phyloP scores from a whole-genome alignment of 2,329 filamentous ascomycete genomes.

The Neopestalotiopsis sp. region DNA sequence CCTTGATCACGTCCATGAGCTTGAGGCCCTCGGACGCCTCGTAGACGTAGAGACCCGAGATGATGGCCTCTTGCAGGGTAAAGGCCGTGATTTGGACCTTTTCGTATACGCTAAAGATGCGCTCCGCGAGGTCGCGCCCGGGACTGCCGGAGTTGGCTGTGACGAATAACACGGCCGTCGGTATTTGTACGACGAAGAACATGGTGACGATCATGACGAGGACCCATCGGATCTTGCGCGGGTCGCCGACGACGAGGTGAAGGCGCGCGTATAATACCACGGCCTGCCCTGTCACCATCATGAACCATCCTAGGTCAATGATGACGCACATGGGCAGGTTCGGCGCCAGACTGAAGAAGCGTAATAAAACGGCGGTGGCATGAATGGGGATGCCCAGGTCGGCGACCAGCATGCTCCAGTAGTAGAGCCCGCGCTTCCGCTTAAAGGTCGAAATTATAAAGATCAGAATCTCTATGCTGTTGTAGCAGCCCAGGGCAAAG shows the following conservation, averaged over 20 bases:
- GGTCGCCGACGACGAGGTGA: conserved; percentile 60
- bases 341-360: conserved; percentile 24
- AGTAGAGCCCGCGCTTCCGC: conserved; percentile 44
- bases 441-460: conserved; percentile 43
- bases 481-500: conserved; percentile 24
- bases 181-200: conserved; percentile 56
- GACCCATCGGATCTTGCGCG: conserved; percentile 50
- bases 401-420: conserved; percentile 44
- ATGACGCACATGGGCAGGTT: conserved; percentile 22
- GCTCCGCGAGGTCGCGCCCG: neutral
- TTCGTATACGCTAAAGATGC: conserved; percentile 28
- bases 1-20: conserved; percentile 31
- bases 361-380: conserved; percentile 22
- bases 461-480: conserved; percentile 43
- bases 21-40: conserved; percentile 48
- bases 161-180: conserved; percentile 53
- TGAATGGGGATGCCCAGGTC: conserved; percentile 28
- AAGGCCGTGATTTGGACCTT: conserved; percentile 48
- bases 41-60: conserved; percentile 57
- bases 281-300: conserved; percentile 63
- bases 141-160: conserved; percentile 16
- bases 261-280: conserved; percentile 64
- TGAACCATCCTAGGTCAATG: conserved; percentile 56
- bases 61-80: conserved; percentile 48
- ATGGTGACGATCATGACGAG: conserved; percentile 62